Conservation (phyloP, 2,329 filamentous ascomycete species). For the Ophiobolus disseminans region DNA sequence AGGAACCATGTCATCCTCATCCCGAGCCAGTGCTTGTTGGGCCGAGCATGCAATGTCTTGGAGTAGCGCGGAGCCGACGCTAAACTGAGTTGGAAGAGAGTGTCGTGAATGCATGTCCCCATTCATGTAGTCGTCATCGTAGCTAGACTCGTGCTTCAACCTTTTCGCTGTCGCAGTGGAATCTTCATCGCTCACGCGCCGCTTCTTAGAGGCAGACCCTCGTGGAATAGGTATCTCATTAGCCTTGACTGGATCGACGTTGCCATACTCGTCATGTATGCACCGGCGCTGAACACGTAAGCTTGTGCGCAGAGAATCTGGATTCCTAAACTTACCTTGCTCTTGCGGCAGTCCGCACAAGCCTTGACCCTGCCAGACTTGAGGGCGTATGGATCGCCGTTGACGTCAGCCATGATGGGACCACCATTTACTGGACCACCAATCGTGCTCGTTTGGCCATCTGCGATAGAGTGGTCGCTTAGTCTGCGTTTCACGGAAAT, state of each 20-base stretch:
- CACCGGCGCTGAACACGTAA: conserved; percentile 64
- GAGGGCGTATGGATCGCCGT: conserved; percentile 51
- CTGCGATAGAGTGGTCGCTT: conserved; percentile 38
- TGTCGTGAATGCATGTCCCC: conserved; percentile 33
- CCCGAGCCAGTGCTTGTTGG: conserved; percentile 34
- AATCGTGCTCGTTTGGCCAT: conserved; percentile 22
- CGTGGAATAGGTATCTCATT: conserved; percentile 67
- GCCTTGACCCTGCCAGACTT: conserved; percentile 69
- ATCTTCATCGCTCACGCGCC: conserved; percentile 51
- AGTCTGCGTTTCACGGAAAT: conserved; percentile 44
- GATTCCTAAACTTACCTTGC: conserved; percentile 57
- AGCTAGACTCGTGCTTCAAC: conserved; percentile 38
- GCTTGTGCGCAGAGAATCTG: background rate
- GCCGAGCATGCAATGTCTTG: conserved; percentile 40
- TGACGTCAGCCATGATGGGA: conserved; percentile 44
- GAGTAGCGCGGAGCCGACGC: conserved; percentile 26
- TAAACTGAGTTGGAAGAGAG: conserved; percentile 29
- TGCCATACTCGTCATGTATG: conserved; percentile 70
- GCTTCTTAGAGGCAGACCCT: conserved; percentile 63
- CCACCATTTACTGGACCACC: conserved; percentile 35
- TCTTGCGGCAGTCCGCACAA: conserved; percentile 71
- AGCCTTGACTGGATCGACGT: conserved; percentile 69
- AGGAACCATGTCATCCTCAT: conserved; percentile 33
- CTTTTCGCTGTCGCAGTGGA: conserved; percentile 28
- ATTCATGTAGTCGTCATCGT: conserved; percentile 30